Evolutionary conservation across 2,329 filamentous ascomycete genomes (phyloP), one percentile per base, ranked within the genome.

Genomic region (Aspergillus alliaceus): DNA sequence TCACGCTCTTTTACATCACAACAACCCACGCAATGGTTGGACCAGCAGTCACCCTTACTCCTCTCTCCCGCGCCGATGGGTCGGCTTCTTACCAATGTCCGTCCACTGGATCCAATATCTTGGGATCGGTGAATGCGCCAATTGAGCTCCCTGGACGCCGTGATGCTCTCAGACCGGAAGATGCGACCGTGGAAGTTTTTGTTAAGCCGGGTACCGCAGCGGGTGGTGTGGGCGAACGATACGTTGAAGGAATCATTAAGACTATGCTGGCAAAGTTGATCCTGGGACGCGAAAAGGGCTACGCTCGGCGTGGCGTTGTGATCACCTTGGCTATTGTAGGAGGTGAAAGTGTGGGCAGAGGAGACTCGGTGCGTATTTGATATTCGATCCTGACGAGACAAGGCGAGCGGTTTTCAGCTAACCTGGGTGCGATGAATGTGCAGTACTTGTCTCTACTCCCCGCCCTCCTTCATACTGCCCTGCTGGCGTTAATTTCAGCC

Each of bases 101-200:
- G 15, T 64, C 67, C 9, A 75, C 73, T 4, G 90, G 91, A 49
- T 96, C 92, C 75, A 88, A 87, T 44, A 84, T 98, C 62, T 85
- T 96, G 53, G 90, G 89, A 55, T 88, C 91, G 14, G 91, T 96
- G 64, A 98, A 96, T 75, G 95, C 93, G 0, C 95, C 95, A 15
- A 86, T 98, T 64, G 95, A 99, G 78, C 91, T 93, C 15, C 86
- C 75, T 14, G 74, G 87, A 66, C 86, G 93, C 68, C 86, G 91
- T 67, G 93, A 99, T 71, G 69, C 74, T 24, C 91, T 98, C 74
- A 86, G 95, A 64, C 90, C 95, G 7, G 93, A 96, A 75, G 92
- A 97, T 78, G 91, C 93, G 27, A 86, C 89, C 50, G 82, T 99
- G 63, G 95, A 98, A 75, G 90, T 99, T 57, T 87, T 93, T 71